A percentile compares a stretch with the other conserved stretches of the same genome.
phyloP scores from a whole-genome alignment of 2,329 filamentous ascomycete species.

The Biscogniauxia mediterranea region DNA sequence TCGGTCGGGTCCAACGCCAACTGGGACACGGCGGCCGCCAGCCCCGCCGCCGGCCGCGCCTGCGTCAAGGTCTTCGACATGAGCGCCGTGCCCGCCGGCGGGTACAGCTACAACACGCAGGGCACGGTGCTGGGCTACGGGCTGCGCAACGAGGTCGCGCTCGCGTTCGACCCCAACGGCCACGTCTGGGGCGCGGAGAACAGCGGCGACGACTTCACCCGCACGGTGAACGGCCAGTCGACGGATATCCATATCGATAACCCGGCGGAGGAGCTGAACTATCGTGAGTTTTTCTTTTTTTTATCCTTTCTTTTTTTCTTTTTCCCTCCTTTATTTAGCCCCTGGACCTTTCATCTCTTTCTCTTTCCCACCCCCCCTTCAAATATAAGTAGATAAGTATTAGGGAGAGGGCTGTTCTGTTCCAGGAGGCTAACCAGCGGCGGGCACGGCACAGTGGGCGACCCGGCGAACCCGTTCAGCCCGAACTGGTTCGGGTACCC shows the following conservation, averaged over 20 bases:
- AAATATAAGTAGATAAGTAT: too few relatives aligned
- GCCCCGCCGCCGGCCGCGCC: conserved; percentile 48
- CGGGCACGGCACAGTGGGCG: conserved; percentile 41
- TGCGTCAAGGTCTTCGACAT: conserved; percentile 51
- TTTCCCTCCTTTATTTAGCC: too few relatives aligned
- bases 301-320: too few relatives aligned
- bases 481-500: conserved; percentile 61
- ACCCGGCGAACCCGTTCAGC: conserved; percentile 46
- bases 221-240: conserved; percentile 40
- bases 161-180: conserved; percentile 38
- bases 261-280: conserved; percentile 65
- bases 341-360: too few relatives aligned
- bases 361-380: too few relatives aligned
- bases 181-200: conserved; percentile 57
- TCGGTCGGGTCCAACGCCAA: conserved; percentile 55
- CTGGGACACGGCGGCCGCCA: conserved; percentile 48
- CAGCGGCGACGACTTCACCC: conserved; percentile 56
- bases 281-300: conserved; percentile 32
- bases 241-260: conserved; percentile 58
- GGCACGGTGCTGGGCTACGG: conserved; percentile 47
- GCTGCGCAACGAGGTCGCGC: conserved; percentile 63
- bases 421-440: too few relatives aligned
- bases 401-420: too few relatives aligned
- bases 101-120: conserved; percentile 42
- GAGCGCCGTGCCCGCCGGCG: conserved; percentile 20